Conservation (phyloP, 2,329 filamentous ascomycete genomes). For the Talaromyces rugulosus region DNA sequence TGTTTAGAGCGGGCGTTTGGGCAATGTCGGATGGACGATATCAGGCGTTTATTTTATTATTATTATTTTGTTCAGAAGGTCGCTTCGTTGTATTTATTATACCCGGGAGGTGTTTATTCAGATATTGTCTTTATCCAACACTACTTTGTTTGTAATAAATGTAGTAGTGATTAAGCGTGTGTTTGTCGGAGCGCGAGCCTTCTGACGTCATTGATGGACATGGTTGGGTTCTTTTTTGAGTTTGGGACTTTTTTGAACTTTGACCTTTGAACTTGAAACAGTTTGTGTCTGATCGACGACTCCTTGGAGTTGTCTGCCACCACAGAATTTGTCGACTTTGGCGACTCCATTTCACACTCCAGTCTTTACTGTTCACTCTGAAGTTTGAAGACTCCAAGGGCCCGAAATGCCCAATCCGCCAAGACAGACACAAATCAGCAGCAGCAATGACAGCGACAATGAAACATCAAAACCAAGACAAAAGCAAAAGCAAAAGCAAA, state of each 20-base stretch:
- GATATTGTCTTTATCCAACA: not conserved
- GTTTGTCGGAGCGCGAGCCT: not conserved
- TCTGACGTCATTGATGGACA: not conserved
- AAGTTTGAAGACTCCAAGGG: not conserved
- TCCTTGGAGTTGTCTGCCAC: not conserved
- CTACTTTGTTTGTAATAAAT: not conserved
- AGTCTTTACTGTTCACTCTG: no score
- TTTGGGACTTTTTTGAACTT: not conserved
- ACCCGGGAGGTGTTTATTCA: not conserved
- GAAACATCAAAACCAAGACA: not conserved
- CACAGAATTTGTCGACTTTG: not conserved
- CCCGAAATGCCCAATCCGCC: not conserved
- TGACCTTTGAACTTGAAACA: not conserved
- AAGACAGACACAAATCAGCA: not conserved
- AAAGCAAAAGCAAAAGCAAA: not conserved
- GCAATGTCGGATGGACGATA: not conserved
- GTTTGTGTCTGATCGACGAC: not conserved
- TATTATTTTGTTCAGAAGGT: not conserved
- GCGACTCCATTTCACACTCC: not conserved
- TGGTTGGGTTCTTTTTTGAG: not conserved
- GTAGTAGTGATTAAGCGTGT: not conserved
- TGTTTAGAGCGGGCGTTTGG: not conserved
- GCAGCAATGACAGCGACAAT: no score
- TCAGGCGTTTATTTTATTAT: not conserved
- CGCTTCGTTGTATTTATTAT: not conserved